These are phyloP conservation scores for Aspergillus aculeatinus DNA, from an alignment of 2,329 filamentous ascomycete genomes.

Conservation along the genomic window DNA sequence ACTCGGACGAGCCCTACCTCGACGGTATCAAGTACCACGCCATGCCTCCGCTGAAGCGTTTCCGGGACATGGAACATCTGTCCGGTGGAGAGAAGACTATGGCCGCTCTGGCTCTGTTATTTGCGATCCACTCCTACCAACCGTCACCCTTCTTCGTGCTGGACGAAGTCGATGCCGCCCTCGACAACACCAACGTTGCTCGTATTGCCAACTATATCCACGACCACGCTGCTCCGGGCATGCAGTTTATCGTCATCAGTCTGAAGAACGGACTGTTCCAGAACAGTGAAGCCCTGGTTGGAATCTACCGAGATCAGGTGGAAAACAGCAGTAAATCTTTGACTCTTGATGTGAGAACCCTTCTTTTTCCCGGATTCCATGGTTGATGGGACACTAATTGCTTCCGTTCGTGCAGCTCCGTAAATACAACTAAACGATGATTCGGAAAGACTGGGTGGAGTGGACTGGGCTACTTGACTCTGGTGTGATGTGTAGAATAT, in stretches of 20 bases:
- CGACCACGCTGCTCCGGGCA: conserved; percentile 89
- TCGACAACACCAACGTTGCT: conserved; percentile 97
- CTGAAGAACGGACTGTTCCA: conserved; percentile 95
- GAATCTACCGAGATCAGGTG: conserved; percentile 91
- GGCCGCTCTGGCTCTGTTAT: conserved; percentile 91
- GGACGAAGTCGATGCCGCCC: conserved; percentile 93
- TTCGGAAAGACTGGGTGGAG: background rate
- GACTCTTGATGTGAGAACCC: conserved; percentile 83
- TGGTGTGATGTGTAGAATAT: conserved; percentile 6
- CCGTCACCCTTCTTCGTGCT: conserved; percentile 96
- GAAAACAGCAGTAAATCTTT: conserved; percentile 89
- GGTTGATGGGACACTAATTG: conserved; percentile 11
- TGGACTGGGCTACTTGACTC: background rate
- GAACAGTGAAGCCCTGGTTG: conserved; percentile 91
- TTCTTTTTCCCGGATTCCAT: background rate
- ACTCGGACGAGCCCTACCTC: conserved; percentile 93
- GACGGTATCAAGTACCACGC: conserved; percentile 97
- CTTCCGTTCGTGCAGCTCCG: conserved; percentile 28
- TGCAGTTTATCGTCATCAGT: conserved; percentile 99
- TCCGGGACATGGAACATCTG: conserved; percentile 98
- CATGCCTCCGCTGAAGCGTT: conserved; percentile 97
- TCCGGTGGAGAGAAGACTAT: conserved; percentile 99
- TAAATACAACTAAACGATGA: conserved; percentile 32
- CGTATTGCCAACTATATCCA: conserved; percentile 96
- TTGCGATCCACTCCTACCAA: conserved; percentile 95